Evolutionary conservation across 306 rosid genomes (phyloP).

Genomic region (Vigna mungo): DNA sequence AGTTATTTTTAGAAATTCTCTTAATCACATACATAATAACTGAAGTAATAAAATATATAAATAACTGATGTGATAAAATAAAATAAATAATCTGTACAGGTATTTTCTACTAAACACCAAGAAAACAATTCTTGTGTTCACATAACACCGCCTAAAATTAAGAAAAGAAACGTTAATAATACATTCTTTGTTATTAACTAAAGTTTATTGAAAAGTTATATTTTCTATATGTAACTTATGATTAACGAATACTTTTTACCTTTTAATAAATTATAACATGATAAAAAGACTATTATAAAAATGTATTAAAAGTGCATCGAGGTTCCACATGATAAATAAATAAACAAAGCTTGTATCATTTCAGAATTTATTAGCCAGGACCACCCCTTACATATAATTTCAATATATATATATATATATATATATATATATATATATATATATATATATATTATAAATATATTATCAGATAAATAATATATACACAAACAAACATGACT

Average conservation of each 20-base stretch:
- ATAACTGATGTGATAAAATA: background rate
- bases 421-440: no score
- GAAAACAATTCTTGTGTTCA: background rate
- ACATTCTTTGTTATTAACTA: background rate
- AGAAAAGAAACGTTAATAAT: no score
- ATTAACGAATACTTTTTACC: background rate
- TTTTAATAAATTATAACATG: background rate
- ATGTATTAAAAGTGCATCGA: no score
- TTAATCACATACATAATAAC: background rate
- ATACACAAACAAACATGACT: no score
- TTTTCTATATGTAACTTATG: background rate
- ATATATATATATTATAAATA: no score
- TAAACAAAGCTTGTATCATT: no score
- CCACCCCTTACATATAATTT: no score
- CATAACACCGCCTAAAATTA: background rate
- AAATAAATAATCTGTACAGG: background rate
- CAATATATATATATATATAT: no score
- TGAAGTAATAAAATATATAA: background rate
- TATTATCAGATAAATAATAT: no score
- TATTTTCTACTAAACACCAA: background rate
- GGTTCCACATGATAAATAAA: no score
- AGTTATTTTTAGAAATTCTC: background rate
- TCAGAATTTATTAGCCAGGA: no score
- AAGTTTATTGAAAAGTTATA: background rate
- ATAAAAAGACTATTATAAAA: background rate